Percentiles rank a stretch among this genome's conserved stretches.
Conservation (phyloP, 83 land plant genomes). For the Thuja plicata region DNA sequence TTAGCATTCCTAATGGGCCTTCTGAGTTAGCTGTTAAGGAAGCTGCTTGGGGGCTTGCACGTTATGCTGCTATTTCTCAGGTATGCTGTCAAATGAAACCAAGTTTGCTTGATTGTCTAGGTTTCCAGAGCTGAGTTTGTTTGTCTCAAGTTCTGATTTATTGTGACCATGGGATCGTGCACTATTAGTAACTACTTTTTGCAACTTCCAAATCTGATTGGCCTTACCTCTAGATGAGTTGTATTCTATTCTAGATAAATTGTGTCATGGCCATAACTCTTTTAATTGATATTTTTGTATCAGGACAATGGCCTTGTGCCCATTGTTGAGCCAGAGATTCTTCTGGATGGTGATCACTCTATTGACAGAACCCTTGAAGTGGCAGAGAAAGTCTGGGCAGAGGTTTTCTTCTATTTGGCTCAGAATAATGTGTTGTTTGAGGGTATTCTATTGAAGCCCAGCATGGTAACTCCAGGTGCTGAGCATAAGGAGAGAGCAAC, state of each 20-base stretch:
- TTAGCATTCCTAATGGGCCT: slow-evolving; percentile 82
- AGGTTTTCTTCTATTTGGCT: slow-evolving; percentile 72
- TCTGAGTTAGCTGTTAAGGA: slow-evolving; percentile 73
- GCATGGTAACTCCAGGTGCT: slow-evolving; percentile 84
- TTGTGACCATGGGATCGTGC: neutral
- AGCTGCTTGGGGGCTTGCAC: slow-evolving; percentile 83
- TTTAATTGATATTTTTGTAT: neutral
- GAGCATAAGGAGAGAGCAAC: slow-evolving; percentile 62
- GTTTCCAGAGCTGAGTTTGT: neutral
- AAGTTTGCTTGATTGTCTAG: neutral
- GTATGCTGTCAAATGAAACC: slow-evolving; percentile 17
- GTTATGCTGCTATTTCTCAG: slow-evolving; percentile 73
- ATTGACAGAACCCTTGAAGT: slow-evolving; percentile 75
- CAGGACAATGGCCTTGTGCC: slow-evolving; percentile 83
- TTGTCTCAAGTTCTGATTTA: neutral
- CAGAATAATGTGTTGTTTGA: slow-evolving; percentile 71
- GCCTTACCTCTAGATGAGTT: neutral
- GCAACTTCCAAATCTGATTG: neutral
- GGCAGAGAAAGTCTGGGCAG: slow-evolving; percentile 66
- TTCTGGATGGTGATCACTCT: slow-evolving; percentile 63
- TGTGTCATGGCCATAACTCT: neutral
- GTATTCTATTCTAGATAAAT: neutral
- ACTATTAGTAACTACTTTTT: neutral
- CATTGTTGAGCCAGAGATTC: slow-evolving; percentile 76
- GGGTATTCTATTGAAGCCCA: slow-evolving; percentile 70